These are phyloP conservation scores for Globisporangium alternatum DNA, from an alignment of 352 stramenopile genomes.

Conservation along the genomic window DNA sequence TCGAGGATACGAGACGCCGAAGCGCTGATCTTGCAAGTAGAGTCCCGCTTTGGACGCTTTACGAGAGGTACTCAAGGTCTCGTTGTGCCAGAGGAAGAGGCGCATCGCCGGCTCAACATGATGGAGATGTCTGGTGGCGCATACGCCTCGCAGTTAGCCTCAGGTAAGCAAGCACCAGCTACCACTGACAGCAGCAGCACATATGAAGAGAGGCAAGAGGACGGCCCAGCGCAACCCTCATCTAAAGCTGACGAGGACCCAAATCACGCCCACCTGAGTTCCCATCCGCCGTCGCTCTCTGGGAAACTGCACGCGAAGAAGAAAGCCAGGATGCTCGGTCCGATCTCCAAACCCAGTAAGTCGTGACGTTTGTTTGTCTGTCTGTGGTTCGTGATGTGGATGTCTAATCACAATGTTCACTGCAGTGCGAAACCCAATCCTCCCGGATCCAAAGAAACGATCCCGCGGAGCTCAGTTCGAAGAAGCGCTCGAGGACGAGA, in stretches of 20 bases:
- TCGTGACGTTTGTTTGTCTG: not conserved
- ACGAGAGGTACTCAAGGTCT: conserved; percentile 66
- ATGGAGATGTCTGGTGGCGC: conserved; percentile 47
- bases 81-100: conserved; percentile 65
- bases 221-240: not conserved
- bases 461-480: conserved; percentile 73
- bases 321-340: conserved; percentile 58
- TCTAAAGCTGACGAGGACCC: not conserved
- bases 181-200: not conserved
- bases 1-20: conserved; percentile 69
- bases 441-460: conserved; percentile 37
- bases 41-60: conserved; percentile 58
- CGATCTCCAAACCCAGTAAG: conserved; percentile 58
- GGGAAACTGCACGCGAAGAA: conserved; percentile 61
- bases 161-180: not conserved
- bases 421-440: conserved; percentile 25
- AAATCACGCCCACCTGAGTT: conserved; percentile 1
- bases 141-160: conserved; percentile 27
- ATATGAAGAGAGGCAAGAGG: conserved; percentile 12
- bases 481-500: conserved; percentile 55
- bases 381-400: not conserved
- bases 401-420: not conserved
- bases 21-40: conserved; percentile 62
- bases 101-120: conserved; percentile 50
- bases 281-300: conserved; percentile 12